A percentile compares a stretch with the other conserved stretches of the same genome.
Evolutionary conservation across 208 protist genomes (phyloP).

Genomic region (Entamoeba histolytica): DNA sequence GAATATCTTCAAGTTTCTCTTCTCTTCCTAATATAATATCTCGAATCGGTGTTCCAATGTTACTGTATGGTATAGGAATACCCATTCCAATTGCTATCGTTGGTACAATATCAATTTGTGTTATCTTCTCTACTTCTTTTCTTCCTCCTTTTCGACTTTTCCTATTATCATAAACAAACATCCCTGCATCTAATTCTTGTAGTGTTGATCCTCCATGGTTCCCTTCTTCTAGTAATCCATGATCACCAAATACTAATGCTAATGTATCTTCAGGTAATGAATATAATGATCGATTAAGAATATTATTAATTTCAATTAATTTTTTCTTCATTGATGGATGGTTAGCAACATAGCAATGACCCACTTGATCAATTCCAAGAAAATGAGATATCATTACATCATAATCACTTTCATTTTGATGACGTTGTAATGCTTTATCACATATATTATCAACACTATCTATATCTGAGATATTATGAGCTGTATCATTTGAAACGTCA

Average conservation of each 20-base stretch:
- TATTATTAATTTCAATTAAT: conserved; percentile 55
- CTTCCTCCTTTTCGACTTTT: too few relatives aligned
- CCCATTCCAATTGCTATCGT: conserved; percentile 62
- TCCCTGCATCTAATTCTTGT: conserved; percentile 54
- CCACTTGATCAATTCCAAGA: conserved; percentile 77
- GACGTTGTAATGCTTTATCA: conserved; percentile 40
- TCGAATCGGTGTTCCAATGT: conserved; percentile 56
- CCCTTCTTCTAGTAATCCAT: conserved; percentile 75
- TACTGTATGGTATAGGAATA: conserved; percentile 70
- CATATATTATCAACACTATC: conserved; percentile 69
- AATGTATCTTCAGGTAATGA: conserved; percentile 42
- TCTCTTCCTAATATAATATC: neutral
- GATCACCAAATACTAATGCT: conserved; percentile 71
- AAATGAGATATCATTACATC: conserved; percentile 67
- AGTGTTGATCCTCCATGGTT: conserved; percentile 66
- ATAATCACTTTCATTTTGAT: conserved; percentile 26
- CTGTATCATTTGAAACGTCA: conserved; percentile 43
- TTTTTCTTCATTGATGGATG: conserved; percentile 63
- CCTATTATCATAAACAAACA: conserved; percentile 36
- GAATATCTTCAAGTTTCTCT: neutral
- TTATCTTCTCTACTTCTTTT: conserved; percentile 17
- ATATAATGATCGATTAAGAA: conserved; percentile 28
- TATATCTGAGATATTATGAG: conserved; percentile 75
- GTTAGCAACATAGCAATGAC: conserved; percentile 56
- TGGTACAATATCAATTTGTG: conserved; percentile 72